Percentiles rank a stretch among this genome's conserved stretches.
Conservation (phyloP, 768 basidiomycete species). For the Mycena olivaceomarginata region DNA sequence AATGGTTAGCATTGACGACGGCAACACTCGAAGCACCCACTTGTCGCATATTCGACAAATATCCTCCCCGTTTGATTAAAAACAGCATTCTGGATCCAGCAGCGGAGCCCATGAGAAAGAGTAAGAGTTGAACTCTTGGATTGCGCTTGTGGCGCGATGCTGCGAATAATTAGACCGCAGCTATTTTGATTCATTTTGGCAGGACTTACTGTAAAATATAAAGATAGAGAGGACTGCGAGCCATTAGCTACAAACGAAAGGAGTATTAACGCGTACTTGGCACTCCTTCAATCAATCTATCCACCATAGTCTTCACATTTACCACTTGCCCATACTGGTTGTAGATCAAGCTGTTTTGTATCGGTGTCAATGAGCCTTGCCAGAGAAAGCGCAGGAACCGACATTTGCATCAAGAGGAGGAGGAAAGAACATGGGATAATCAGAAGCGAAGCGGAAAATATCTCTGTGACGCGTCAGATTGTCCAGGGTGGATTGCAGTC, state of each 20-base stretch:
- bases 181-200: neutral
- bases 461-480: constrained; percentile 65
- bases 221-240: constrained; percentile 81
- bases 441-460: constrained; percentile 78
- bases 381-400: constrained; percentile 52
- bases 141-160: constrained; percentile 80
- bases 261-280: constrained; percentile 75
- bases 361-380: constrained; percentile 6
- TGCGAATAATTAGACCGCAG: constrained; percentile 47
- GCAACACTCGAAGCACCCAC: constrained; percentile 58
- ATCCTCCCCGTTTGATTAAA: constrained; percentile 80
- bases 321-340: constrained; percentile 85
- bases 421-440: constrained; percentile 87
- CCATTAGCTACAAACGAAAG: constrained; percentile 23
- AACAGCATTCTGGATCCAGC: constrained; percentile 83
- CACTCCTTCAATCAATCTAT: constrained; percentile 64
- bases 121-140: constrained; percentile 69
- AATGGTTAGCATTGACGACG: neutral
- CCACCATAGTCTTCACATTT: constrained; percentile 53
- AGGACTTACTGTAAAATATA: constrained; percentile 82
- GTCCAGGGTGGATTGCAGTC: neutral
- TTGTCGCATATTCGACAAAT: constrained; percentile 85
- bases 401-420: constrained; percentile 92
- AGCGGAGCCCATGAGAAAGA: constrained; percentile 76
- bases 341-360: constrained; percentile 77